These are phyloP conservation scores for Acanthamoeba divionensis DNA, from an alignment of 208 protist genomes.

Conservation along the genomic window DNA sequence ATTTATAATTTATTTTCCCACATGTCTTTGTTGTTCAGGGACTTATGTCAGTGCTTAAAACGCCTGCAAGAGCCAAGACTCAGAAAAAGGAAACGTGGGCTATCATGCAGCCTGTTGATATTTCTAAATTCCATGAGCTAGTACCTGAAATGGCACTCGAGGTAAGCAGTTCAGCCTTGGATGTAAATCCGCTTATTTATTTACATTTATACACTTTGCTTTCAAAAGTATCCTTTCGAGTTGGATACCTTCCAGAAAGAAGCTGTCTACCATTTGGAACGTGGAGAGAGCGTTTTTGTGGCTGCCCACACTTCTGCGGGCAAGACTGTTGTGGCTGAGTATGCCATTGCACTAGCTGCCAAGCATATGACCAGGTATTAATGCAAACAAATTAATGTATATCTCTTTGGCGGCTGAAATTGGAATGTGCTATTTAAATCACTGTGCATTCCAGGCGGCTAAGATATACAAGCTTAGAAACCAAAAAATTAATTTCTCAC, in stretches of 20 bases:
- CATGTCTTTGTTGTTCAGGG: neutral
- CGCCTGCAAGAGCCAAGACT: neutral
- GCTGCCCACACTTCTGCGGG: slow-evolving; percentile 87
- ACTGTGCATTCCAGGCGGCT: too few relatives aligned
- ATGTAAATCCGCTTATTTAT: neutral
- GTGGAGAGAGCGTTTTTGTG: slow-evolving; percentile 83
- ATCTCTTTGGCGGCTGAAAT: too few relatives aligned
- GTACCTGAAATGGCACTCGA: slow-evolving; percentile 72
- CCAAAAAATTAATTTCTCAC: neutral
- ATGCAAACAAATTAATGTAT: neutral
- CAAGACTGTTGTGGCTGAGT: slow-evolving; percentile 89
- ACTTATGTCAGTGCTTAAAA: neutral
- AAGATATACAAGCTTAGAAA: too few relatives aligned
- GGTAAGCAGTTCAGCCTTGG: neutral
- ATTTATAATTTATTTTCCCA: neutral
- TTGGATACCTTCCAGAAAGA: slow-evolving; percentile 89
- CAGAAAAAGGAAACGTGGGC: slow-evolving; percentile 55
- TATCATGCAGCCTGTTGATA: slow-evolving; percentile 54
- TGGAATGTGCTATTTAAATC: too few relatives aligned
- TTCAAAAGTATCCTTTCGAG: slow-evolving; percentile 84
- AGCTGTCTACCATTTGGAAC: slow-evolving; percentile 80
- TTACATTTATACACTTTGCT: neutral
- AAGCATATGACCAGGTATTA: slow-evolving; percentile 68
- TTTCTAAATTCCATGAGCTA: slow-evolving; percentile 69
- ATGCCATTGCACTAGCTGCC: slow-evolving; percentile 87